Base-by-base conservation (phyloP, 192 early-diverging fungal genomes). In the Linnemannia zychae region DNA sequence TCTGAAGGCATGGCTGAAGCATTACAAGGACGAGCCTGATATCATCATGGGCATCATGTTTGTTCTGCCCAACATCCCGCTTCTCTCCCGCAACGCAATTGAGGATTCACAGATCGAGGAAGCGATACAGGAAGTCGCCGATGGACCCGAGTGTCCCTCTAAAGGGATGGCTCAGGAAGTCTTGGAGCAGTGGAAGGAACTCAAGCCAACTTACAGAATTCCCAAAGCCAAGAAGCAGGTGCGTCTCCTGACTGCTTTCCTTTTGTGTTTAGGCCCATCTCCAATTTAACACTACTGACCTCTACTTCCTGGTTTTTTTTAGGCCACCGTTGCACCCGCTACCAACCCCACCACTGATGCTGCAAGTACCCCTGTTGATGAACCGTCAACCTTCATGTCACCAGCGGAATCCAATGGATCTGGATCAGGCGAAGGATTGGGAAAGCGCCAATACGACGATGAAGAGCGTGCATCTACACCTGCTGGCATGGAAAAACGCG, bases 91-190 rank as follows among this genome's bases (percentile, higher is more conserved):
- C 38, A 97, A 99, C 84, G 90, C 93, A 4, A 91, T 98, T 28
- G 92, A 95, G 40, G 97, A 96, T 53, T 93, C 90, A 40, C 89
- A 93, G 15, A 87, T 99, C 72, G 94, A 96, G 74, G 94, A 92
- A 15, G 85, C 91, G 15, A 84, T 98, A 13, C 74, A 85, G 12
- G 91, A 89, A 72, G 72, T 94, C 13, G 87, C 86, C 0, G 87
- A 90, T 1, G 73, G 88, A 12, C 85, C 87, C 9, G 87, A 94
- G 49, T 76, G 88, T 48, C 78, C 88, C 5, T 88, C 91, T 20
- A 82, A 88, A 12, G 74, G 81, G 33, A 70, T 89, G 46, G 92
- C 93, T 6, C 72, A 90, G 36, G 89, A 90, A 11, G 74, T 93
- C 34, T 46, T 91, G 33, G 81, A 68, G 0, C 84, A 90, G 24